Evolutionary conservation across 129 eudicot genomes (phyloP).

Genomic region (Deinandra increscens): DNA sequence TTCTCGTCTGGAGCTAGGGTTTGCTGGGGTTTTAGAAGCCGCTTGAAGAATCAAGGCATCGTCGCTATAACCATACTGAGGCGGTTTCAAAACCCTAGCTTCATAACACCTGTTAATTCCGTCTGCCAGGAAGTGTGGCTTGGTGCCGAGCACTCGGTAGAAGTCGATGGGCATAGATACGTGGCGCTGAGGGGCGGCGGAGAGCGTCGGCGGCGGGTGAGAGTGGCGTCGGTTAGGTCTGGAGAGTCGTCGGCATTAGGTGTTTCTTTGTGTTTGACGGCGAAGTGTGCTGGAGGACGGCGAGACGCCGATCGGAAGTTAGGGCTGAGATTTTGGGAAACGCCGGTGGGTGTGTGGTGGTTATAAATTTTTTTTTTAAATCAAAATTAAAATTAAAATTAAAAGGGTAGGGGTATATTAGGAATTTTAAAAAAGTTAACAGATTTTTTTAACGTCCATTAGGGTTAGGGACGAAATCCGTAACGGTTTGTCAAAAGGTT

Average conservation of each 20-base stretch:
- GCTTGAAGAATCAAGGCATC: conserved; percentile 82
- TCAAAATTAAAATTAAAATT: no score
- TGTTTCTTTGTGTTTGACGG: conserved; percentile 38
- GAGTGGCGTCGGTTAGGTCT: conserved; percentile 24
- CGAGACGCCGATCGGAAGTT: conserved; percentile 43
- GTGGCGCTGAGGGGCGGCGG: conserved; percentile 64
- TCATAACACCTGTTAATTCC: conserved; percentile 76
- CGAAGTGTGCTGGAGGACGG: conserved; percentile 39
- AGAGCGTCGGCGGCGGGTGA: conserved; percentile 43
- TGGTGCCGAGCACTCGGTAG: conserved; percentile 73
- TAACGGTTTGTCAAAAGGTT: no score
- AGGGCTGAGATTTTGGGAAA: no score
- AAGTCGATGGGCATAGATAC: conserved; percentile 78
- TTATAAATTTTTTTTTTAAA: no score
- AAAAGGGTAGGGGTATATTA: no score
- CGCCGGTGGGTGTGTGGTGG: no score
- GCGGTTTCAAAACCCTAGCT: conserved; percentile 72
- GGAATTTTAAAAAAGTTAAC: no score
- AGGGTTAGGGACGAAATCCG: no score
- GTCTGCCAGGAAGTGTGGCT: conserved; percentile 77
- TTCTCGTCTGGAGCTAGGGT: conserved; percentile 68
- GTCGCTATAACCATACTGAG: conserved; percentile 86
- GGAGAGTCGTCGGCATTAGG: conserved; percentile 26
- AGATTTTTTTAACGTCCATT: no score
- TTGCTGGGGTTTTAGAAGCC: conserved; percentile 72